These are phyloP conservation scores for Collybiopsis confluens DNA, from an alignment of 768 basidiomycete species.

Conservation along the genomic window DNA sequence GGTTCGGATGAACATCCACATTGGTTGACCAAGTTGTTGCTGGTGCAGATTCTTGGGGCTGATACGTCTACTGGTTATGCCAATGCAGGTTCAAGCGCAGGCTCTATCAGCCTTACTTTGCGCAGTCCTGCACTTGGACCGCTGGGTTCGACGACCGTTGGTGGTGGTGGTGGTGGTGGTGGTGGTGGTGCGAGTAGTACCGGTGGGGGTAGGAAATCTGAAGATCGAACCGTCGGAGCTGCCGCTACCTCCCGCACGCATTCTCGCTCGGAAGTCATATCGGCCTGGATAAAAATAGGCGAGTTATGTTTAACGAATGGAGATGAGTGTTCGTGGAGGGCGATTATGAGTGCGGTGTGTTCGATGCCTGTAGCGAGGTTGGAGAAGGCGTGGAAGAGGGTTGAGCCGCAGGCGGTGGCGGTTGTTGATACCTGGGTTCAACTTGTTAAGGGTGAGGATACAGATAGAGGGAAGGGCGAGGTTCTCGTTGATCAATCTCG, in stretches of 20 bases:
- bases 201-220: slow-evolving; percentile 21
- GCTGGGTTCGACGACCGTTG: no score
- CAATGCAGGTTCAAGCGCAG: slow-evolving; percentile 3
- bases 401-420: slow-evolving; percentile 52
- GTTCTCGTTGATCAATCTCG: slow-evolving; percentile 37
- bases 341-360: slow-evolving; percentile 67
- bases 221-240: slow-evolving; percentile 23
- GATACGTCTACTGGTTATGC: slow-evolving; percentile 39
- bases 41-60: slow-evolving; percentile 65
- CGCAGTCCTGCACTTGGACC: no score
- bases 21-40: slow-evolving; percentile 73
- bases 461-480: slow-evolving; percentile 11
- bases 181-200: neutral
- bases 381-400: slow-evolving; percentile 77
- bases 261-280: slow-evolving; percentile 67
- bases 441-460: slow-evolving; percentile 18
- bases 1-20: slow-evolving; percentile 71
- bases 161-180: no score
- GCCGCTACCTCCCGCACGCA: slow-evolving; percentile 52
- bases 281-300: slow-evolving; percentile 68
- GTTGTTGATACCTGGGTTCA: slow-evolving; percentile 69
- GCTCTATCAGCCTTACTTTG: no score
- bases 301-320: slow-evolving; percentile 70
- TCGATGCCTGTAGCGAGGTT: slow-evolving; percentile 71
- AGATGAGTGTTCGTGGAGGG: slow-evolving; percentile 78